These are phyloP conservation scores for Termitomyces sp. DNA, from an alignment of 768 basidiomycete species.

Conservation along the genomic window DNA sequence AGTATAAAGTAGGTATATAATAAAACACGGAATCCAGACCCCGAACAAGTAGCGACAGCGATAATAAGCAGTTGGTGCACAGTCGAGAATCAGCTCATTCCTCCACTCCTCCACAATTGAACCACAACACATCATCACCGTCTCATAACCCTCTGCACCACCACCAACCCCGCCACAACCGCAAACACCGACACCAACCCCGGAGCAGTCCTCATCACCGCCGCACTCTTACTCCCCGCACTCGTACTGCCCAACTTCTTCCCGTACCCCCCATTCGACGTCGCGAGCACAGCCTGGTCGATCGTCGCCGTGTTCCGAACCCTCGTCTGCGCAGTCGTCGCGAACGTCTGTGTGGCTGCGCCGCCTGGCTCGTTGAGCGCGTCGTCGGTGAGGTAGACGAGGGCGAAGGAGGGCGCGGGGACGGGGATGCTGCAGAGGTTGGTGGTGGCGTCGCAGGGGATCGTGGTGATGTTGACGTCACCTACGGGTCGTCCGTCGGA, in stretches of 20 bases:
- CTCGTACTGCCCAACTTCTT: constrained; percentile 29
- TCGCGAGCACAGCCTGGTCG: constrained; percentile 52
- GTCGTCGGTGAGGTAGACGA: constrained; percentile 61
- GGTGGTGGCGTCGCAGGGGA: constrained; percentile 53
- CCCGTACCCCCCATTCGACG: constrained; percentile 40
- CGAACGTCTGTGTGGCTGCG: constrained; percentile 40
- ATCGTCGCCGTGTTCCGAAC: constrained; percentile 52
- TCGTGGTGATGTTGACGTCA: constrained; percentile 47
- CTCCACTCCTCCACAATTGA: background rate
- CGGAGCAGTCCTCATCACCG: background rate
- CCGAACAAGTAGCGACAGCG: background rate
- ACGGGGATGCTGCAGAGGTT: constrained; percentile 60
- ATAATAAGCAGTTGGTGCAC: background rate
- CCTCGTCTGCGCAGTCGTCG: constrained; percentile 57
- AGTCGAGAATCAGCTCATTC: background rate
- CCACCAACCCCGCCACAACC: background rate
- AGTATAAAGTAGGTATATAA: background rate
- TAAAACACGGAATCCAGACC: background rate
- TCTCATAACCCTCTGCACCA: background rate
- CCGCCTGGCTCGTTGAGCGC: constrained; percentile 23
- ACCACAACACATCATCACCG: background rate
- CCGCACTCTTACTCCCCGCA: constrained; percentile 21
- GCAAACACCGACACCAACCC: constrained; percentile 1
- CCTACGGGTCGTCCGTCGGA: constrained; percentile 59
- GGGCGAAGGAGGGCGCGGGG: constrained; percentile 67